Evolutionary conservation across 805 yeast species (phyloP), one percentile per base, ranked within the genome.

Genomic region (Metschnikowia colocasiae): DNA sequence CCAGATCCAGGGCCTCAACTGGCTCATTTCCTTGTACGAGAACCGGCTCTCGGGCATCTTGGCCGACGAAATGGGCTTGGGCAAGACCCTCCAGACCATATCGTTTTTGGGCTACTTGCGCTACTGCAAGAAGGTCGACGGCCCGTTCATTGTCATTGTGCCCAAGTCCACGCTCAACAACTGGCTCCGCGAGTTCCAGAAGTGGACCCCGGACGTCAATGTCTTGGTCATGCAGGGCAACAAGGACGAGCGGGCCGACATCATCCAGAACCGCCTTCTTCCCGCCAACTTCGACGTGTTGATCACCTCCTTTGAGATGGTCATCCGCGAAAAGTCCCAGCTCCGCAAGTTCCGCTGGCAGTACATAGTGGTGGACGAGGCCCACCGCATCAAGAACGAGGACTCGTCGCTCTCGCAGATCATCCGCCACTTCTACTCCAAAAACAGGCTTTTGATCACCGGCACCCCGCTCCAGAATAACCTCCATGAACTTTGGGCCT

Each of bases 41-140:
- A 89, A 92, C 65, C 79, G 85, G 57, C 75, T 92, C 37, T 85
- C 95, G 8, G 99, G 99, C 18, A 94, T 92, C 39, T 70, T 92
- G 42, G 99, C 99, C 10, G 99, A 92, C 68, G 99, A 92, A 64
- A 92, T 94, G 99, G 99, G 99, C 2, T 75, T 92, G 34, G 99
- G 99, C 47, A 92, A 92, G 66, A 92, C 99, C 4, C 71, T 94
- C 47, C 99, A 92, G 67, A 92, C 98, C 0, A 89, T 92, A 40
- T 81, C 98, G 1, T 94, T 92, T 58, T 69, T 92, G 41, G 98
- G 97, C 0, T 89, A 87, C 62, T 67, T 94, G 50, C 78, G 97
- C 53, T 89, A 88, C 61, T 73, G 83, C 46, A 82, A 82, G 57
- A 78, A 81, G 25, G 78, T 91, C 13, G 85, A 84, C 51, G 99